A percentile compares a stretch with the other conserved stretches of the same genome.
Evolutionary conservation across 345 rosid genomes (phyloP).

Genomic region (Syzygium grande): DNA sequence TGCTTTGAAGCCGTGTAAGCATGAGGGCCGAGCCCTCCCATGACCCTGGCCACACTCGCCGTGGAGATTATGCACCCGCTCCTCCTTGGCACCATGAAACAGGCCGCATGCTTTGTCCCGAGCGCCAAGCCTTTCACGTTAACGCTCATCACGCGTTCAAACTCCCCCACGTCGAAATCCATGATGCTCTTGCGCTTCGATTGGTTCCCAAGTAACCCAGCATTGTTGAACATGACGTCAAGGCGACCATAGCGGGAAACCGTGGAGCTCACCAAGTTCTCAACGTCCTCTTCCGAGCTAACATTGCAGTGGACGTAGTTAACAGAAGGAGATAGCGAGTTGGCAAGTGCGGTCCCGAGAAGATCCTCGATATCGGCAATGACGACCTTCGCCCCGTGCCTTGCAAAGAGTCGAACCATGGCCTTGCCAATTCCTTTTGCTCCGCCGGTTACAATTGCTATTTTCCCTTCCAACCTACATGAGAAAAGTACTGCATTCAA

Average conservation of each 20-base stretch:
- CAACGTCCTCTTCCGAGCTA: constrained; percentile 49
- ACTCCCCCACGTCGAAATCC: constrained; percentile 54
- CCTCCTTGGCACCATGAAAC: constrained; percentile 49
- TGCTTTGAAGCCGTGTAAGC: constrained; percentile 86
- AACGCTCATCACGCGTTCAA: constrained; percentile 60
- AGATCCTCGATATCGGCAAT: constrained; percentile 65
- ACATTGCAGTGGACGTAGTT: constrained; percentile 66
- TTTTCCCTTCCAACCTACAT: constrained; percentile 69
- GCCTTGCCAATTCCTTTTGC: constrained; percentile 84
- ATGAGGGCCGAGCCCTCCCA: constrained; percentile 86
- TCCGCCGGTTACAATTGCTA: constrained; percentile 76
- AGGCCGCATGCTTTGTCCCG: constrained; percentile 80
- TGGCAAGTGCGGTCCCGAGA: constrained; percentile 36
- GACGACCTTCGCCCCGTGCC: constrained; percentile 73
- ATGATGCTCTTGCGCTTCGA: constrained; percentile 58
- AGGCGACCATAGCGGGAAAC: constrained; percentile 40
- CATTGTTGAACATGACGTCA: constrained; percentile 73
- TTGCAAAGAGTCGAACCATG: constrained; percentile 45
- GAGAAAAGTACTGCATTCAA: neutral
- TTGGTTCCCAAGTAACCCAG: constrained; percentile 69
- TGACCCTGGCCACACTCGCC: constrained; percentile 74
- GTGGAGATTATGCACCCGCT: constrained; percentile 62
- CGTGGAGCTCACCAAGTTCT: constrained; percentile 41
- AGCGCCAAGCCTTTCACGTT: constrained; percentile 59
- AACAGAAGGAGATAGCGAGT: constrained; percentile 34